phyloP scores from a whole-genome alignment of 1,284 basidiomycete genomes.

The Spongispora temasekensis region DNA sequence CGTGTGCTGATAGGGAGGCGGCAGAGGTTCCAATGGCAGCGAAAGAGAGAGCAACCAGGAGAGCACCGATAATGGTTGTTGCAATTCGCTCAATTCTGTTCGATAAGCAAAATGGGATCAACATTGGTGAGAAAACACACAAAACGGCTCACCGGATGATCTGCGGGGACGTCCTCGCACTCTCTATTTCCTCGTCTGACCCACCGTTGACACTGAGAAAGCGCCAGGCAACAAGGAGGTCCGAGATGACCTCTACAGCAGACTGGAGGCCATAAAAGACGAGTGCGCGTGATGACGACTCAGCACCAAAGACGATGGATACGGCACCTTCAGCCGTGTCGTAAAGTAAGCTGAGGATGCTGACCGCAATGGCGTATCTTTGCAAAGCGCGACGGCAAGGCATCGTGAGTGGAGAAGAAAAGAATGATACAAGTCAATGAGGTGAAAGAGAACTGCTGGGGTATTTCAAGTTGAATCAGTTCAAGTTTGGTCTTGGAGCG shows the following conservation, averaged over 20 bases:
- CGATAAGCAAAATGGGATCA: neutral
- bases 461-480: neutral
- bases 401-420: conserved; percentile 9
- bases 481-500: too few species aligned
- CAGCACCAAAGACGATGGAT: conserved; percentile 46
- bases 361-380: conserved; percentile 35
- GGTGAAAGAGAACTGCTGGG: too few species aligned
- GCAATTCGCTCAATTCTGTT: conserved; percentile 42
- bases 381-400: conserved; percentile 27
- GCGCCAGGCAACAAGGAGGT: conserved; percentile 38
- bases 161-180: conserved; percentile 8
- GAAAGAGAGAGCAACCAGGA: conserved; percentile 40
- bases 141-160: conserved; percentile 32
- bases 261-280: conserved; percentile 54
- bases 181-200: conserved; percentile 35
- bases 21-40: conserved; percentile 40
- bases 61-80: conserved; percentile 38
- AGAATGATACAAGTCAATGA: neutral
- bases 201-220: conserved; percentile 37
- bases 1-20: conserved; percentile 36
- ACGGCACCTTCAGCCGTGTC: conserved; percentile 35
- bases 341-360: conserved; percentile 37
- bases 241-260: conserved; percentile 20
- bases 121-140: neutral
- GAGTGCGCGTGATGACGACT: conserved; percentile 47